Evolutionary conservation across 192 early-diverging fungal species (phyloP), one percentile per base, ranked within the genome.

Genomic region (Podila clonocystis): DNA sequence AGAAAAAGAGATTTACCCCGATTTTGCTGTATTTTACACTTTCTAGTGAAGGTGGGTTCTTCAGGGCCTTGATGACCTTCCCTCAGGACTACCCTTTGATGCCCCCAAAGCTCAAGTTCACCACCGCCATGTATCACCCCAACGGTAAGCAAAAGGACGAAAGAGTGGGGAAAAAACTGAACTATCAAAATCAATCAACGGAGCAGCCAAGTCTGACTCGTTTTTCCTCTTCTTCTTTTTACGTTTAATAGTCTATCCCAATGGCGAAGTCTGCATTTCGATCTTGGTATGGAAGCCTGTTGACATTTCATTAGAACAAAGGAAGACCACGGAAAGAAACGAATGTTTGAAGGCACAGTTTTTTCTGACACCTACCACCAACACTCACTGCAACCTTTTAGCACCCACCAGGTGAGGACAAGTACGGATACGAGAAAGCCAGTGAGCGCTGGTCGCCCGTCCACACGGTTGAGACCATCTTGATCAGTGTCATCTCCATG

Each of bases 251-350:
- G 93, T 98, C 17, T 97, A 97, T 82, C 85, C 88, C 9, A 88
- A 94, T 82, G 98, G 98, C n/a, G 88, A 91, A 34, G 96, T 99
- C 20, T 98, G 97, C 82, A 98, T 99, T 58, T 96, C 95, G 20
- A 99, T 99, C 73, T 83, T 99, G 79, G 94, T 95, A 85, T 82
- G 88, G 48, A 29, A 28, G 9, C 24, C 15, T 24, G 28, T 52
- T n/a, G 57, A 58, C 11, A 7, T 58, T 22, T 20, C 28, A 22
- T 7, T 28, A 11, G 55, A 57, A 15, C 41, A 45, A 41, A 45
- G 41, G 41, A 45, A 45, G 13, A 45, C 41, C 12, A 12, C 17
- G 41, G 41, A 45, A 45, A 45, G 33, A 33, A 33, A 33, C 33
- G 17, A 12, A 45, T 15, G 2, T 7, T 45, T 4, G 41, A 15